Base-by-base conservation (phyloP, 257 asterid genomes). In the Coffea eugenioides region DNA sequence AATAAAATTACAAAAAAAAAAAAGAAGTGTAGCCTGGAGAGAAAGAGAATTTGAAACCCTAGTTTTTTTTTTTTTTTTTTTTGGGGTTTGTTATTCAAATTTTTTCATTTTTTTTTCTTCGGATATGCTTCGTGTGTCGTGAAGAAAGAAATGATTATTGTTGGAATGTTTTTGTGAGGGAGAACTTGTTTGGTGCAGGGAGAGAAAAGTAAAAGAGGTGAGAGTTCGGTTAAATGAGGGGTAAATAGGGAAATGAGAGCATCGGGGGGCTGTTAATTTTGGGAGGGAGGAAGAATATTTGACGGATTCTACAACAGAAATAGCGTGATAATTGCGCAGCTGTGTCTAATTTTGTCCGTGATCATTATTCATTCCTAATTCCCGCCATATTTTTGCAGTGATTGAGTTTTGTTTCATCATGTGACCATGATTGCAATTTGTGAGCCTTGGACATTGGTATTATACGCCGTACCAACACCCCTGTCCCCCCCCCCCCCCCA, bases 11-110 rank as follows among this genome's bases (percentile, higher is more conserved):
- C 77, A 74, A 70, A 59, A 70, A 31, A 54, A 71, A 77, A 77
- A 49, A 73, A 15, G 41, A 74, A 43, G 54, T 51, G 81, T 39
- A 23, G 70, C 78, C 36, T 57, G 84, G 82, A 77, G 71, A 81
- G 85, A 85, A 68, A 48, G 18, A 79, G 80, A 83, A 70, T 75
- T 82, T 77, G 84, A 81, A 89, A 87, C 89, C 93, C 91, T 86
- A 88, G 85, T 61, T 70, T 34, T 59, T 6, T 27, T n/a, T 48
- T 71, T 2, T 12, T 27, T 14, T 18, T 39, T 31, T 21, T 76
- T 8, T 59, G 31, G 31, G 31, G 31, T 31, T 31, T 31, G 31
- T 31, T 31, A 31, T 31, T 31, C 31, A 31, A 31, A 31, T 76
- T 41, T 49, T 46, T 20, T 76, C 64, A 21, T n/a, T 64, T 66